A percentile compares a stretch with the other conserved stretches of the same genome.
phyloP scores from a whole-genome alignment of 1,139 yeast species.

The Saccharomyces hybrid region DNA sequence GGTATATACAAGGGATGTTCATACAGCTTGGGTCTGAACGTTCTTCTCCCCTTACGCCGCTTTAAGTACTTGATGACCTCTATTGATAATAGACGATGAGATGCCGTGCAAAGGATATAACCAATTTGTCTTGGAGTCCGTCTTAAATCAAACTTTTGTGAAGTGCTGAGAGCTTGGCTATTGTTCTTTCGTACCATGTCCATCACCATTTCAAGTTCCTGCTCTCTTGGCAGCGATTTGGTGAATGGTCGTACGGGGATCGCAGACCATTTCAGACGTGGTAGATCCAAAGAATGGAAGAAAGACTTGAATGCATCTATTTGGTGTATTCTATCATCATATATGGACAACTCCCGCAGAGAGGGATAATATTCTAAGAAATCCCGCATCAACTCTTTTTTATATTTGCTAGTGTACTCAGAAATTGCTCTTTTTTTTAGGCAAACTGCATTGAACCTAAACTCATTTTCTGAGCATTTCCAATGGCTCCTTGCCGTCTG shows the following conservation, averaged over 20 bases:
- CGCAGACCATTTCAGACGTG: slow-evolving; percentile 14
- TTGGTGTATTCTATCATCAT: slow-evolving; percentile 38
- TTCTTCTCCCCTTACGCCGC: slow-evolving; percentile 4
- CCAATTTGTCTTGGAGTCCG: slow-evolving; percentile 16
- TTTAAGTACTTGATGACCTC: slow-evolving; percentile 8
- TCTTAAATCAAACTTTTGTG: not conserved
- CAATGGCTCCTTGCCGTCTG: not conserved
- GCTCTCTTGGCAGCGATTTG: slow-evolving; percentile 2
- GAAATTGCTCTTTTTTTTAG: slow-evolving; percentile 30
- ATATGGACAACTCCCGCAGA: slow-evolving; percentile 32
- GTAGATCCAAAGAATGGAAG: slow-evolving; percentile 14
- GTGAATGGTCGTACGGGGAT: slow-evolving; percentile 16
- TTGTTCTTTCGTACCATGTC: not conserved
- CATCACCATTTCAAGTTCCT: not conserved
- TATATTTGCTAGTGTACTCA: slow-evolving; percentile 32
- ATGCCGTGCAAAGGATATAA: slow-evolving; percentile 12
- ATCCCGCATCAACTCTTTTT: slow-evolving; percentile 33
- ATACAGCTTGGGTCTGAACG: not conserved
- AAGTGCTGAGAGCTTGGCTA: not conserved
- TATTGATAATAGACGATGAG: slow-evolving; percentile 11
- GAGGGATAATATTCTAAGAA: slow-evolving; percentile 29
- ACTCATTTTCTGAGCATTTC: slow-evolving; percentile 7
- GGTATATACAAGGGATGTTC: slow-evolving; percentile 20
- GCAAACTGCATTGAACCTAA: slow-evolving; percentile 35
- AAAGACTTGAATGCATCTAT: slow-evolving; percentile 31